Evolutionary conservation across 192 early-diverging fungal genomes (phyloP), one percentile per base, ranked within the genome.

Genomic region (Entophlyctis helioformis): DNA sequence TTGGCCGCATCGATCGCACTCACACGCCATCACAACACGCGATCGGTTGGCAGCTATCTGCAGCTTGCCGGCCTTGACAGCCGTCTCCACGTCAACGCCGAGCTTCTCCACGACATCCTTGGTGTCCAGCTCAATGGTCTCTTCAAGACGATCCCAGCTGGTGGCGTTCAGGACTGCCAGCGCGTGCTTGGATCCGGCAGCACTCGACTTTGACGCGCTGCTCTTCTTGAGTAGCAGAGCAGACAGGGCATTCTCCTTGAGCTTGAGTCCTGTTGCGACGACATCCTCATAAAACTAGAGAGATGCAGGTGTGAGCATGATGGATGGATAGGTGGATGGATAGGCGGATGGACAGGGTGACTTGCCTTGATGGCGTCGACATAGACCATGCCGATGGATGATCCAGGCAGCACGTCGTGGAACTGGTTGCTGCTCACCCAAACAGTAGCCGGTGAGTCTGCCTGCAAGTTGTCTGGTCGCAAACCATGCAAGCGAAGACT

Each of bases 391-490:
- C 80, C 86, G 52, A 98, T 97, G 13, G 80, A 69, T 2, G 85
- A 84, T 0, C 96, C 96, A 0, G 96, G 91, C 43, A 98, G 67
- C 2, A 96, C 86, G 63, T 97, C 93, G 52, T 98, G 96, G 57
- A 98, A 98, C 74, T 98, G 96, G 54, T 86, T 91, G 24, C 59
- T 63, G 12, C 11, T n/a, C n/a, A n/a, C n/a, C n/a, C n/a, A n/a
- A n/a, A n/a, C n/a, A n/a, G n/a, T n/a, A n/a, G n/a, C n/a, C n/a
- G n/a, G n/a, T n/a, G n/a, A n/a, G n/a, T n/a, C n/a, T n/a, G n/a
- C n/a, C n/a, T n/a, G n/a, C n/a, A n/a, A n/a, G n/a, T n/a, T n/a
- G n/a, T n/a, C n/a, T n/a, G n/a, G 43, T 21, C 37, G 16, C 33
- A 26, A 28, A 25, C 16, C 36, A 19, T 20, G 2, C 19, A 18